Conservation (phyloP, 768 basidiomycete species). For the Terana coerulea region DNA sequence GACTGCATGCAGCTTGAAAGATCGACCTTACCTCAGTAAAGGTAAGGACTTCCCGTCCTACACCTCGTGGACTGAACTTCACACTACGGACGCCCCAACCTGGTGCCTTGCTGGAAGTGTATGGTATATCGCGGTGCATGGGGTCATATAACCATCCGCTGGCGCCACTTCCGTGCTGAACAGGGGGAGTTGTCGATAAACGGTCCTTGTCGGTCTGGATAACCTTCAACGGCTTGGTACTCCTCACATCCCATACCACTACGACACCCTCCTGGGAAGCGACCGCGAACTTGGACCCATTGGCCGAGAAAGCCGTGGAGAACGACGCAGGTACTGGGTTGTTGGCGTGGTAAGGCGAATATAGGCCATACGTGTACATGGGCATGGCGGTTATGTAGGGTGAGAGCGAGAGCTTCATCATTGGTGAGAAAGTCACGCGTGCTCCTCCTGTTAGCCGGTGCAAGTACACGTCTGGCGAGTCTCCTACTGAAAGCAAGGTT, state of each 20-base stretch:
- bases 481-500: conserved; percentile 86
- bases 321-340: conserved; percentile 64
- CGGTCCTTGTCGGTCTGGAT: conserved; percentile 51
- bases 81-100: conserved; percentile 85
- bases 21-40: conserved; percentile 75
- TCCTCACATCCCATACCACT: conserved; percentile 81
- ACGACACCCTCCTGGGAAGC: conserved; percentile 80
- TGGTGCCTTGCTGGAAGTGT: conserved; percentile 49
- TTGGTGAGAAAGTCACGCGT: conserved; percentile 56
- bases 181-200: conserved; percentile 2
- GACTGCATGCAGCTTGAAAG: not conserved
- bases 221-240: conserved; percentile 63
- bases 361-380: conserved; percentile 23
- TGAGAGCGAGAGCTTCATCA: conserved; percentile 65
- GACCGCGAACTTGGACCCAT: conserved; percentile 78
- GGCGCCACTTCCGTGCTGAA: conserved; percentile 35
- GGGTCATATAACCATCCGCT: conserved; percentile 59
- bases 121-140: conserved; percentile 60
- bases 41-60: conserved; percentile 71
- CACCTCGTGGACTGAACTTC: conserved; percentile 72
- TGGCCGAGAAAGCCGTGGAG: conserved; percentile 72
- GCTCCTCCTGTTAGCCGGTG: conserved; percentile 71
- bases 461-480: conserved; percentile 82
- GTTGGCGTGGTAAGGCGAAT: conserved; percentile 9
- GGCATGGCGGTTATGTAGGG: conserved; percentile 37